A percentile compares a stretch with the other conserved stretches of the same genome.
Conservation (phyloP, 2,329 filamentous ascomycete genomes). For the Colletotrichum spinosum region DNA sequence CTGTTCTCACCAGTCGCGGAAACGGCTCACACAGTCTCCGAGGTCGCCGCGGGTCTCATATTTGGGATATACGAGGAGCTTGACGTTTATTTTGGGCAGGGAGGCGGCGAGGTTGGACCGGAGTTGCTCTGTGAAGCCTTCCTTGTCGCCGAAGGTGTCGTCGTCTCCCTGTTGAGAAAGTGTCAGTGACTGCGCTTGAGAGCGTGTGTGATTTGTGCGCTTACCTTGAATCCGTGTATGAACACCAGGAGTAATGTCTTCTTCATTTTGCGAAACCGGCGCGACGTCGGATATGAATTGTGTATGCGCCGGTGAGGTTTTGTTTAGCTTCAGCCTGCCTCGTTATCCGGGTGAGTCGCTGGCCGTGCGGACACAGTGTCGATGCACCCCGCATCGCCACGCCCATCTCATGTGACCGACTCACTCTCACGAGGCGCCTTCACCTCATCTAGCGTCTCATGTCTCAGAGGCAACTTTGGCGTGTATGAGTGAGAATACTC, state of each 20-base stretch:
- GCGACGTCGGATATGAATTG: constrained; percentile 37
- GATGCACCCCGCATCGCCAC: constrained; percentile 30
- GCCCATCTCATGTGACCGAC: constrained; percentile 27
- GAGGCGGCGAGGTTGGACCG: constrained; percentile 71
- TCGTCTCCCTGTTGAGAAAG: constrained; percentile 71
- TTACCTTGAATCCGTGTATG: constrained; percentile 88
- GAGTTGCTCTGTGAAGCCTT: constrained; percentile 78
- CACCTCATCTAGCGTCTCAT: background rate
- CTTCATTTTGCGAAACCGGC: constrained; percentile 65
- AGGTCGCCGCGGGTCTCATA: constrained; percentile 87
- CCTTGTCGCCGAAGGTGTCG: constrained; percentile 76
- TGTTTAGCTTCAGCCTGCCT: constrained; percentile 8
- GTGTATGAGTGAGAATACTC: no score
- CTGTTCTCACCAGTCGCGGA: constrained; percentile 75
- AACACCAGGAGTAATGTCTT: constrained; percentile 86
- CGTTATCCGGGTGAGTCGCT: background rate
- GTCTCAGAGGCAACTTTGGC: no score
- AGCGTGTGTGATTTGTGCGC: constrained; percentile 1
- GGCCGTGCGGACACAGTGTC: constrained; percentile 11
- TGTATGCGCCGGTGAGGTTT: background rate
- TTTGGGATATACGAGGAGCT: constrained; percentile 78
- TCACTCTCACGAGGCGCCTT: constrained; percentile 7
- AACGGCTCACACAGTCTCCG: constrained; percentile 75
- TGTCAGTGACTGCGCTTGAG: constrained; percentile 10
- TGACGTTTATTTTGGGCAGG: constrained; percentile 76